Evolutionary conservation across 768 basidiomycete species (phyloP).

Genomic region (Mycena indigotica): DNA sequence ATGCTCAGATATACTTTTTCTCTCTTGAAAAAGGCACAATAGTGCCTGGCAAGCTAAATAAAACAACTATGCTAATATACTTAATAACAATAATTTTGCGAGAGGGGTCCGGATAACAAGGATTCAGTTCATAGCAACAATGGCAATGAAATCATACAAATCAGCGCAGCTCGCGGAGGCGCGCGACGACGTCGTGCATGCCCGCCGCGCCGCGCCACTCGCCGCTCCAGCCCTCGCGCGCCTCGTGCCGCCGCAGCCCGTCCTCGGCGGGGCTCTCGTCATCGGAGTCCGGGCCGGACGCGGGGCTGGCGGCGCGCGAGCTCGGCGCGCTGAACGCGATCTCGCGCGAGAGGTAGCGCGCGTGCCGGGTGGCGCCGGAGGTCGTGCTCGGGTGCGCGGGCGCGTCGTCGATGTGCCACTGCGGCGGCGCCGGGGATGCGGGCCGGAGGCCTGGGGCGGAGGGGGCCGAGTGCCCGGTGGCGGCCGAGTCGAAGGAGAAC

Average conservation of each 20-base stretch:
- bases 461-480: slow-evolving; percentile 5
- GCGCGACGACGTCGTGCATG: slow-evolving; percentile 15
- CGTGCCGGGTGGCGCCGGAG: slow-evolving; percentile 2
- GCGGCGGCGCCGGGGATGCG: not conserved
- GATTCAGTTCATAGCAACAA: too few relatives aligned
- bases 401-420: not conserved
- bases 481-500: slow-evolving; percentile 1
- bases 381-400: slow-evolving; percentile 5
- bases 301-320: not conserved
- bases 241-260: slow-evolving; percentile 1
- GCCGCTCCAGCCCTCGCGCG: slow-evolving; percentile 14
- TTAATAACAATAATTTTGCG: too few relatives aligned
- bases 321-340: too few relatives aligned
- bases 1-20: too few relatives aligned
- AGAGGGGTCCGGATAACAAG: too few relatives aligned
- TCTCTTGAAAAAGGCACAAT: too few relatives aligned
- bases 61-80: too few relatives aligned
- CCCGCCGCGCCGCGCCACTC: slow-evolving; percentile 15
- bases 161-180: slow-evolving; percentile 5
- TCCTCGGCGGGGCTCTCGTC: not conserved
- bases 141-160: too few relatives aligned
- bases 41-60: too few relatives aligned
- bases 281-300: not conserved
- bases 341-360: slow-evolving; percentile 11
- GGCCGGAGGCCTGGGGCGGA: not conserved